Evolutionary conservation across 2,329 filamentous ascomycete genomes (phyloP).

Genomic region (Penicillium nordicum): DNA sequence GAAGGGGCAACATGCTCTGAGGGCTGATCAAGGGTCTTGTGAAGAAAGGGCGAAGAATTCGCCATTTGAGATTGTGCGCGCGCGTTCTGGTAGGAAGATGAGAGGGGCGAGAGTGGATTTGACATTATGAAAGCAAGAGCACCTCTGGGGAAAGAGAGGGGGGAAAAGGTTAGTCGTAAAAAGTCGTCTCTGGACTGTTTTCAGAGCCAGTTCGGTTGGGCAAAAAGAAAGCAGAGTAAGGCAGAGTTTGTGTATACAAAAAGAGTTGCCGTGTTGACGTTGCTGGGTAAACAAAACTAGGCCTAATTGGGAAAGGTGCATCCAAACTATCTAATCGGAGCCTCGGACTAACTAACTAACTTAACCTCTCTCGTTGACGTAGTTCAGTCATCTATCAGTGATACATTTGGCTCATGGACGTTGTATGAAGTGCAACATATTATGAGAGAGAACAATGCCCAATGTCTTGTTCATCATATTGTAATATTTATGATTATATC

Average conservation of each 20-base stretch:
- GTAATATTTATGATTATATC: not conserved
- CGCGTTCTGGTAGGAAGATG: conserved; percentile 42
- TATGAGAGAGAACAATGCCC: too few relatives aligned
- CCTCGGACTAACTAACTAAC: not conserved
- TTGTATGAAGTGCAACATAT: not conserved
- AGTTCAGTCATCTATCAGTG: not conserved
- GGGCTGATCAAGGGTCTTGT: conserved; percentile 20
- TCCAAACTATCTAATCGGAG: conserved; percentile 1
- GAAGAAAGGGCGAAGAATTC: conserved; percentile 23
- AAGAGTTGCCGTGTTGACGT: conserved; percentile 12
- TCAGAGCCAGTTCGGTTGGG: not conserved
- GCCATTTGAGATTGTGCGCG: conserved; percentile 31
- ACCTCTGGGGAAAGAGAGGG: not conserved
- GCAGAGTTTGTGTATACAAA: conserved; percentile 10
- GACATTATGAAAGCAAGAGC: conserved; percentile 30
- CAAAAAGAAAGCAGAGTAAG: not conserved
- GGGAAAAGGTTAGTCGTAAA: not conserved
- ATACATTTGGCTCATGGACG: not conserved
- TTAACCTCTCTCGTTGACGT: not conserved
- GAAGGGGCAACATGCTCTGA: conserved; percentile 22
- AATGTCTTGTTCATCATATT: too few relatives aligned
- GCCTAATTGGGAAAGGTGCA: conserved; percentile 7
- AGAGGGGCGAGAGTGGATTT: conserved; percentile 41
- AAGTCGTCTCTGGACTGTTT: not conserved
- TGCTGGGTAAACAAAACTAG: conserved; percentile 24